These are phyloP conservation scores for Cercospora sp. DNA, from an alignment of 2,329 filamentous ascomycete species.

Conservation along the genomic window DNA sequence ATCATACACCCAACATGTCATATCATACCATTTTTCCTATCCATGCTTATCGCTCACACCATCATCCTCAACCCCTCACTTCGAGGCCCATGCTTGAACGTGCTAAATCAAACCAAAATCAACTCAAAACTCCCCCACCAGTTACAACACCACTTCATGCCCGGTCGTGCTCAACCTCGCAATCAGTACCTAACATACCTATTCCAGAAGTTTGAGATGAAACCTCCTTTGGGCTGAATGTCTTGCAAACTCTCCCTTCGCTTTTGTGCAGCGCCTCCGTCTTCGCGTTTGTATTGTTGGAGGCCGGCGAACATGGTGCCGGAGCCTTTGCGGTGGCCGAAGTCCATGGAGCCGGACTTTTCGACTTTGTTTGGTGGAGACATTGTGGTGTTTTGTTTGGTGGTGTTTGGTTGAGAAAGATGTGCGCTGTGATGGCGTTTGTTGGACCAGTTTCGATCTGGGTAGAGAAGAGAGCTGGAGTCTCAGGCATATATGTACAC, in stretches of 20 bases:
- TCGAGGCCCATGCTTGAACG: not conserved
- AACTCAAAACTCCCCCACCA: not conserved
- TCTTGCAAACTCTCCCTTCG: constrained; percentile 18
- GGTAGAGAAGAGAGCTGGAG: too few species aligned
- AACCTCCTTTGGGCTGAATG: constrained; percentile 16
- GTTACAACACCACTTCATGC: not conserved
- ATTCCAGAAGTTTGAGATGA: constrained; percentile 18
- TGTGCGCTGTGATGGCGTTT: not conserved
- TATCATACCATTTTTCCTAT: too few species aligned
- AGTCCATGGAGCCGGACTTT: constrained; percentile 16
- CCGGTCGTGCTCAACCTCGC: not conserved
- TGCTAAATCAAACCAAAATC: not conserved
- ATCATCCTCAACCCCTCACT: too few species aligned
- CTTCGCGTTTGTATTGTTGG: constrained; percentile 22
- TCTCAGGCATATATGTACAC: too few species aligned
- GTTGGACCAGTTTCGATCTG: too few species aligned
- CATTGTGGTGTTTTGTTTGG: not conserved
- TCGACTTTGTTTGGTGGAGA: constrained; percentile 20
- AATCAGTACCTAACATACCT: constrained; percentile 11
- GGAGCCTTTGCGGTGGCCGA: constrained; percentile 19
- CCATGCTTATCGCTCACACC: too few species aligned
- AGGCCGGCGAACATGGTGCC: constrained; percentile 20
- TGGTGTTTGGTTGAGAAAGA: not conserved
- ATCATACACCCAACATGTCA: too few species aligned
- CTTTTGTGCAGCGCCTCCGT: constrained; percentile 4